Evolutionary conservation across 176 grass and related monocot species (phyloP).

Genomic region (Urochloa ruziziensis): DNA sequence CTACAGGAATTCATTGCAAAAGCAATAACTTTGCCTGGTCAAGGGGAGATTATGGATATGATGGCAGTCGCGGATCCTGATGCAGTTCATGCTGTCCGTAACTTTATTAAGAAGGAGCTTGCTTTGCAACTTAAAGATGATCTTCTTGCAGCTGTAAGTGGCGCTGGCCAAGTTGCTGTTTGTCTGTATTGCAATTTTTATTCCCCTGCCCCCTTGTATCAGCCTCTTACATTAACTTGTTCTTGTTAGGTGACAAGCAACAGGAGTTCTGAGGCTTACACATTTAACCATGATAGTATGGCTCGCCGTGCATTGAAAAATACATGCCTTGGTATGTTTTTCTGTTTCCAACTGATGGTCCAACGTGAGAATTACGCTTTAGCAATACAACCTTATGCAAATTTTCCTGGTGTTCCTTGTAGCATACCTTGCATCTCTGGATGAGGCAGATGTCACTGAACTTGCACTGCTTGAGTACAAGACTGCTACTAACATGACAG

Average conservation of each 20-base stretch:
- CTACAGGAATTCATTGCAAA: conserved; percentile 95
- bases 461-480: conserved; percentile 85
- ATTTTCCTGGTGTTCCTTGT: conserved; percentile 36
- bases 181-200: background rate
- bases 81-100: conserved; percentile 91
- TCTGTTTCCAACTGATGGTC: background rate
- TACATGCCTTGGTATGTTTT: conserved; percentile 71
- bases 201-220: background rate
- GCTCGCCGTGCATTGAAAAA: conserved; percentile 86
- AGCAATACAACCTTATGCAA: conserved; percentile 25
- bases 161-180: background rate
- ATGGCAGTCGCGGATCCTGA: conserved; percentile 97
- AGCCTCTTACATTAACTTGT: background rate
- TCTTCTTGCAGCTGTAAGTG: conserved; percentile 76
- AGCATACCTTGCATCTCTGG: conserved; percentile 86
- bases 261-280: conserved; percentile 69
- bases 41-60: conserved; percentile 99
- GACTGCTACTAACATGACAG: conserved; percentile 91
- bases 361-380: conserved; percentile 10
- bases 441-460: conserved; percentile 68
- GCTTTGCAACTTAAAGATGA: conserved; percentile 77
- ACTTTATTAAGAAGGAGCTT: conserved; percentile 88
- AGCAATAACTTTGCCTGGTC: conserved; percentile 93
- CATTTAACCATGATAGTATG: conserved; percentile 81
- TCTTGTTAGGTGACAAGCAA: conserved; percentile 62